Evolutionary conservation across 192 early-diverging fungal species (phyloP), one percentile per base, ranked within the genome.

Genomic region (Podila horticola): DNA sequence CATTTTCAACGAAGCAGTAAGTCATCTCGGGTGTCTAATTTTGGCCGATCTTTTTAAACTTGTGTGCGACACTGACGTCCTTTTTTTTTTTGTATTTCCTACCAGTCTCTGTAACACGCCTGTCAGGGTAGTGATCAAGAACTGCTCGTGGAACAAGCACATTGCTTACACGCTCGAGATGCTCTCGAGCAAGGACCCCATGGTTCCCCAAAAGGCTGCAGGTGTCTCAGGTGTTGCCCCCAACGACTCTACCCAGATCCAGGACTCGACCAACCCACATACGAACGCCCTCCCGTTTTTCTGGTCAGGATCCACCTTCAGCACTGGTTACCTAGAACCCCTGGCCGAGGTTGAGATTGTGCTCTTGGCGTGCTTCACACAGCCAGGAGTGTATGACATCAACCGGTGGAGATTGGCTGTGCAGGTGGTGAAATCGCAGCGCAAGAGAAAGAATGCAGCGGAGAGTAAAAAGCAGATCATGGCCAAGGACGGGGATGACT

Each of bases 341-440:
- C 75, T 91, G 30, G 85, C 85, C 67, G 83, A 87, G 26, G 69
- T 71, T 1, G 72, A 77, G 24, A 57, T 92, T 24, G 74, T 60
- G 2, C 71, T 88, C 20, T 61, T 79, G 30, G 92, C 92, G 0
- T 86, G 86, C 30, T 93, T 95, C 74, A 74, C 84, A 8, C 49
- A 83, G 33, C 69, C 86, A 29, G 94, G 94, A 7, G 84, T 91
- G 2, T 96, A 91, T 79, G 90, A 96, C 74, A 77, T 96, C 48
- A 94, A 93, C 76, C 83, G 89, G 36, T 96, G 94, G 94, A 79
- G 86, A 33, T 61, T 94, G 36, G 84, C 86, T 11, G 82, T 88
- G 17, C 74, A 88, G 55, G 71, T 83, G 30, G 82, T 72, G 36
- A 79, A 72, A 61, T 65, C 76, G 10, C 76, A 57, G 29, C 64